Base-by-base conservation (phyloP, 2,329 filamentous ascomycete species). In the Verticillium albo-atrum region DNA sequence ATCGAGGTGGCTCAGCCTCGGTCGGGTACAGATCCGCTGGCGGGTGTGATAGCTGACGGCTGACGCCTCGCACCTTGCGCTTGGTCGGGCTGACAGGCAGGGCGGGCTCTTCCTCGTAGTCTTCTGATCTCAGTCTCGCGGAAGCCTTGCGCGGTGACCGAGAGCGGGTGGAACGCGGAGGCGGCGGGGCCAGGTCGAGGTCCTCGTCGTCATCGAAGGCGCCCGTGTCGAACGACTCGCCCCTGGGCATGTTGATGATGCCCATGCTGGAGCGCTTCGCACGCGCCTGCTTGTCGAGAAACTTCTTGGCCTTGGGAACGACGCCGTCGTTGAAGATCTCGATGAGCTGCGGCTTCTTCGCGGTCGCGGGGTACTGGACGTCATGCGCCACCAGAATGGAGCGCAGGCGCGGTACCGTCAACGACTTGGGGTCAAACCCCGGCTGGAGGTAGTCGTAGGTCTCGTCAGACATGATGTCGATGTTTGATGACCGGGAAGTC, bases 301-400 rank as follows among this genome's bases (percentile, higher is more conserved):
- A 83, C 74, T 89, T 90, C 65, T 85, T 84, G 2, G 91, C 89
- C 67, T 94, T 89, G 0, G 94, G 90, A 4, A 91, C 77, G 28
- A 99, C 83, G 63, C 95, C 80, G 32, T 89, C 81, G 70, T 89
- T 87, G 75, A 99, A 92, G 54, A 98, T 86, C 7, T 90, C 87
- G 61, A 99, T 82, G 25, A 99, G 86, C 70, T 96, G 89, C 0
- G 86, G 79, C 78, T 99, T 99, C 78, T 98, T 99, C 14, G 95
- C 92, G 4, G 88, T 93, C 0, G 91, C 88, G 5, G 93, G 89
- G 71, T 97, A 98, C 37, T 86, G 78, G 68, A 98, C 80, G 71
- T 92, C 90, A 77, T 99, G 91, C 65, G 87, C 89, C 68, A 98
- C 90, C 60, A 99, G 86, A 65, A 98, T 96, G 55, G 90, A 94